A percentile compares a stretch with the other conserved stretches of the same genome.
Evolutionary conservation across 495 filamentous ascomycete species (phyloP).

Genomic region (Aspergillus olivimuriae): DNA sequence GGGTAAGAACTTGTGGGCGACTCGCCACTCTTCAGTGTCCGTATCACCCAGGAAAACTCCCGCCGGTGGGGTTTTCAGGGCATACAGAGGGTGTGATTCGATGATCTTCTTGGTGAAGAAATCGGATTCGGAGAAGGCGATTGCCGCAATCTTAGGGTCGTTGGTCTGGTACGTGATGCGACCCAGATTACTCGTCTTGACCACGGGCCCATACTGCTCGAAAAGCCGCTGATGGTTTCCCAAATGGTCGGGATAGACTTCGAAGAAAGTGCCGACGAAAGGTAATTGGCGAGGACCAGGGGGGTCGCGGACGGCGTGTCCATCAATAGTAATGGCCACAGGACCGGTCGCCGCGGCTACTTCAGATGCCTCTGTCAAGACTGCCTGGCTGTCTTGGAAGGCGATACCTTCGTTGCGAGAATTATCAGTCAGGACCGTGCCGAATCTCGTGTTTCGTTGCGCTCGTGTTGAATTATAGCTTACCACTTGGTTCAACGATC

Average conservation of each 20-base stretch:
- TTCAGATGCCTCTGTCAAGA: constrained; percentile 20
- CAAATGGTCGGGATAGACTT: constrained; percentile 52
- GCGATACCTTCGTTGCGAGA: constrained; percentile 24
- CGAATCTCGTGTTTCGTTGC: too few species aligned
- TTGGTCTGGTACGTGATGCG: constrained; percentile 44
- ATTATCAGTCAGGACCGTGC: neutral
- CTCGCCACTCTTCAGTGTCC: constrained; percentile 38
- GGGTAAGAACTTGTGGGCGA: constrained; percentile 51
- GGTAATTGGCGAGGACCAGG: constrained; percentile 44
- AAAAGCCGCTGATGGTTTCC: constrained; percentile 54
- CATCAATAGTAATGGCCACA: constrained; percentile 39
- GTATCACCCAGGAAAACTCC: constrained; percentile 49
- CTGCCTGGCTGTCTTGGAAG: constrained; percentile 26
- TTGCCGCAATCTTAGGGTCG: constrained; percentile 35
- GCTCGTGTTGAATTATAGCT: neutral
- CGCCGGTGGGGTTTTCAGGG: constrained; percentile 38
- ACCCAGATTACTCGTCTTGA: constrained; percentile 51
- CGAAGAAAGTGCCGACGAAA: constrained; percentile 45
- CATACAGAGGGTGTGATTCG: constrained; percentile 40
- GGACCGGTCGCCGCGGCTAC: constrained; percentile 22
- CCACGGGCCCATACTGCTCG: constrained; percentile 43
- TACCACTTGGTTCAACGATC: constrained; percentile 30
- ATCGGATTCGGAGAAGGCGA: constrained; percentile 37
- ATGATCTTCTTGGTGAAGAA: constrained; percentile 50
- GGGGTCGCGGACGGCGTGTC: constrained; percentile 33